phyloP scores from a whole-genome alignment of 73 alveolate genomes.

The Symbiodinium natans region DNA sequence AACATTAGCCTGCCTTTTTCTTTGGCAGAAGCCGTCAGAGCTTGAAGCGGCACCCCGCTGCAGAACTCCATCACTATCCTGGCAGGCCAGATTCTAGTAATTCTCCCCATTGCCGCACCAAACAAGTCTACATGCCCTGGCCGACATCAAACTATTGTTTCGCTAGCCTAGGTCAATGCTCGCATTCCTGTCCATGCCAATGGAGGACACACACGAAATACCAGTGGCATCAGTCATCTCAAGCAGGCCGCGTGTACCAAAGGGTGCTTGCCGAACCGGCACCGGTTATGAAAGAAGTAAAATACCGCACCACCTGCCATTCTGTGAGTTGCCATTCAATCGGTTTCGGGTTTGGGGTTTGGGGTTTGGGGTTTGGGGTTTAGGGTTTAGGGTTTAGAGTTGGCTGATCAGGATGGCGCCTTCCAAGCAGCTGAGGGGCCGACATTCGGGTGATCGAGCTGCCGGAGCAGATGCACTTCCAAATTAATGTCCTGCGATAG shows the following conservation, averaged over 20 bases:
- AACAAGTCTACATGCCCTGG: too few species aligned
- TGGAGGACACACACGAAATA: too few species aligned
- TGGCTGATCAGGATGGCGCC: too few species aligned
- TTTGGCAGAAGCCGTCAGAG: background rate
- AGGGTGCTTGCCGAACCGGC: background rate
- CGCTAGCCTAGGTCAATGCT: too few species aligned
- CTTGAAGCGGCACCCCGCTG: constrained; percentile 21
- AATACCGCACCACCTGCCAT: constrained; percentile 19
- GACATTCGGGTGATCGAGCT: constrained; percentile 4
- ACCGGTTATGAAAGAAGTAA: background rate
- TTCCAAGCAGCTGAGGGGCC: background rate
- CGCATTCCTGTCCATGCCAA: too few species aligned
- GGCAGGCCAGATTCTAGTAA: background rate
- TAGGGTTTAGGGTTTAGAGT: too few species aligned
- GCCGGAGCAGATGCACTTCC: constrained; percentile 13
- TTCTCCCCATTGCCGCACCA: too few species aligned
- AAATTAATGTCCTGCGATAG: background rate
- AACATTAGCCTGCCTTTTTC: constrained; percentile 21
- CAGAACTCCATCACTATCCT: constrained; percentile 15
- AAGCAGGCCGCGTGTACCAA: background rate
- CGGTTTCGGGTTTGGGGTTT: too few species aligned
- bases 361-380: too few species aligned
- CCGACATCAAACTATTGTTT: too few species aligned
- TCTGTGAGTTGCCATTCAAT: too few species aligned
- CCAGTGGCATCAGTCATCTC: too few species aligned